These are phyloP conservation scores for Annulohypoxylon maeteangense DNA, from an alignment of 495 filamentous ascomycete genomes.

Conservation along the genomic window DNA sequence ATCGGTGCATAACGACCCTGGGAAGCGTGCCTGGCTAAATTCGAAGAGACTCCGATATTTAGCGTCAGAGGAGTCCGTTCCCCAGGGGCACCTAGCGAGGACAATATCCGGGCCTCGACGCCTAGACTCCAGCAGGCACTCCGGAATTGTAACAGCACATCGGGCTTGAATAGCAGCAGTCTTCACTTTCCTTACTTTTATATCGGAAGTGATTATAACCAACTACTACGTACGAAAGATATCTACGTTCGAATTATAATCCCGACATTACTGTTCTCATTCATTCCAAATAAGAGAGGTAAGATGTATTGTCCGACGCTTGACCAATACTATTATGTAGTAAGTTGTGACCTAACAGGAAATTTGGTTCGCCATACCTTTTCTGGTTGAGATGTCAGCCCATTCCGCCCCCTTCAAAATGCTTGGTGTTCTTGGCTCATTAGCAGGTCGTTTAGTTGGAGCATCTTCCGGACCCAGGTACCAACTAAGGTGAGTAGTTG, in stretches of 20 bases:
- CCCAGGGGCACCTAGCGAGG: neutral
- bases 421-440: conserved; percentile 38
- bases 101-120: conserved; percentile 8
- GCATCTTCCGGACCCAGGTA: neutral
- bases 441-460: conserved; percentile 14
- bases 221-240: neutral
- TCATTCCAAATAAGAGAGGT: conserved; percentile 3
- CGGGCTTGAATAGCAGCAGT: neutral
- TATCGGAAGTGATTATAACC: neutral
- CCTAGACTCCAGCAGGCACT: neutral
- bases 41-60: neutral
- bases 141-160: neutral
- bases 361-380: conserved; percentile 16
- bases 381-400: conserved; percentile 26
- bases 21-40: conserved; percentile 1
- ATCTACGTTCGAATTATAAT: neutral
- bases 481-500: neutral
- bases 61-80: neutral
- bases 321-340: neutral
- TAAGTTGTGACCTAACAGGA: neutral
- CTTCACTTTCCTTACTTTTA: neutral
- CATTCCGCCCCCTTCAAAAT: conserved; percentile 31
- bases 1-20: neutral
- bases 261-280: conserved; percentile 14
- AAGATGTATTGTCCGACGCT: neutral